These are phyloP conservation scores for Ehretia macrophylla DNA, from an alignment of 257 asterid genomes.

Conservation along the genomic window DNA sequence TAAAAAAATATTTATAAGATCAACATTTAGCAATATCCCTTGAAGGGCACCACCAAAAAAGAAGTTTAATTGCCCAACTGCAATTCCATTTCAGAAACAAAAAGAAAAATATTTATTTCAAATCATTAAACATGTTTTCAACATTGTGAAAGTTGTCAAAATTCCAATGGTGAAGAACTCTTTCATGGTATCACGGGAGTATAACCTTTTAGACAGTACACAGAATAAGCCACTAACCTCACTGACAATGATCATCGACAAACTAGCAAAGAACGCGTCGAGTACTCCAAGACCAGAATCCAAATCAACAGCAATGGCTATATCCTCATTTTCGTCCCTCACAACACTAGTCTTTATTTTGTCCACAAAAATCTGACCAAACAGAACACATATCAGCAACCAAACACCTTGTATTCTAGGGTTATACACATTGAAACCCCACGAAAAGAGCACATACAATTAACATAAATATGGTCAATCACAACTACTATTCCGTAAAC, in stretches of 20 bases:
- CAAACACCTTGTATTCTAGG: not conserved
- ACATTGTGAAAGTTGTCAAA: no score
- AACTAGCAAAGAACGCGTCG: constrained; percentile 88
- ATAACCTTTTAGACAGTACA: not conserved
- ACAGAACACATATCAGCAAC: not conserved
- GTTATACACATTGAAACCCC: not conserved
- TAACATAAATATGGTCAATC: not conserved
- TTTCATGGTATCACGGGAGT: no score
- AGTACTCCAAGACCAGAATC: constrained; percentile 76
- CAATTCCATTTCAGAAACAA: not conserved
- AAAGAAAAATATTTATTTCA: no score
- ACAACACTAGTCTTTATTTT: constrained; percentile 50
- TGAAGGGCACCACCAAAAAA: no score
- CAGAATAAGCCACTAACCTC: constrained; percentile 49
- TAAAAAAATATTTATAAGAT: constrained; percentile 4
- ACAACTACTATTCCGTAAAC: not conserved
- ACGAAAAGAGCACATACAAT: not conserved
- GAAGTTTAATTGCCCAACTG: no score
- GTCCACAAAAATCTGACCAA: constrained; percentile 53
- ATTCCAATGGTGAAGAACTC: no score
- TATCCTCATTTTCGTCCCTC: constrained; percentile 35
- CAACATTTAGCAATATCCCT: no score
- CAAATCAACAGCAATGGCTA: constrained; percentile 40
- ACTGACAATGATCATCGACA: constrained; percentile 91
- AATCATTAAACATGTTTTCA: not conserved